Evolutionary conservation across 441 rosid genomes (phyloP), one percentile per base, ranked within the genome.

Genomic region (Erodium moschatum): DNA sequence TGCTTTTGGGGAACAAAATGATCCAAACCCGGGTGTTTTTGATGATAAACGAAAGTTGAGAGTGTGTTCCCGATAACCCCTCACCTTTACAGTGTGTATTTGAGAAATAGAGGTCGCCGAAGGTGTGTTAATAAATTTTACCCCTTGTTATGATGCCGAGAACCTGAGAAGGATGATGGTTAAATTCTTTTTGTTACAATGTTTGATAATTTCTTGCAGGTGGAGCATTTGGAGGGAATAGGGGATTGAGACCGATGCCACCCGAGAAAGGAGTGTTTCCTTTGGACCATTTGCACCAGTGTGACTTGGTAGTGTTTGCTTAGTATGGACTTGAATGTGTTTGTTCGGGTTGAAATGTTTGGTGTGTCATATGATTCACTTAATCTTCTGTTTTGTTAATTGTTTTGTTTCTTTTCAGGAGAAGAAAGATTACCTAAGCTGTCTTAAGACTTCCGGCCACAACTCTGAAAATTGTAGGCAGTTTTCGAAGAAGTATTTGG

Each of bases 261-360:
- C 97, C 98, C 2, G 97, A 89, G 68, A 91, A 93, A 66, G 98
- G 97, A 70, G 74, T 91, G 73, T 91, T 93, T 77, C 98, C 96
- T 70, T 79, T 93, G 82, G 98, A 93, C 78, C 95, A 93, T 71
- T 61, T 85, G 80, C 96, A 88, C 72, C 80, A 84, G 77, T 91
- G 97, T 67, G 98, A 93, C 74, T 15, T 72, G 90, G 97, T 90
- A 81, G 16, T 24, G 67, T 50, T 50, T 72, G 65, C 69, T 10
- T 38, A 52, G 27, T 24, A 24, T 24, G 27, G 27, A 24, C 27
- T 24, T 24, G 27, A 24, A 52, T 52, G 60, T 52, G n/a, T 52
- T n/a, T 64, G 18, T 8, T 65, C 16, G 33, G 2, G 10, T 13
- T 20, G 12, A 68, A 13, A 46, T 31, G 15, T 3, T 54, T 52